Percentiles rank a stretch among this genome's conserved stretches.
These are phyloP conservation scores for Salix viminalis DNA, from an alignment of 345 rosid genomes.

Conservation along the genomic window DNA sequence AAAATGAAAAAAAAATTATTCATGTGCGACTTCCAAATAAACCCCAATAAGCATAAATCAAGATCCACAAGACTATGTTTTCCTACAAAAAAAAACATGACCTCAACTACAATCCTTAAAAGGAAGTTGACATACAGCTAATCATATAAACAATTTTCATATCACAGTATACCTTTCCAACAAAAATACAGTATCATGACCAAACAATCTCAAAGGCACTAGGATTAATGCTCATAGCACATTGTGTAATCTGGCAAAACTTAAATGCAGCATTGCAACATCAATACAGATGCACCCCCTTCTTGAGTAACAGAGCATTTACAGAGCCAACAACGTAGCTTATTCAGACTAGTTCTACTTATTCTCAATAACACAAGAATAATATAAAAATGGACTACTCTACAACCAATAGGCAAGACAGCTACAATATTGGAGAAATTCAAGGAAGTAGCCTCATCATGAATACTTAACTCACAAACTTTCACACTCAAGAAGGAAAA, in stretches of 20 bases:
- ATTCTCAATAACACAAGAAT: background rate
- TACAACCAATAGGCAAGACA: background rate
- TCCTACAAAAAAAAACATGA: background rate
- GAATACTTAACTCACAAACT: background rate
- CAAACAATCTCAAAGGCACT: background rate
- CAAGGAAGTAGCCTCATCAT: background rate
- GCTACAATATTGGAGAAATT: background rate
- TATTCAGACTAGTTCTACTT: background rate
- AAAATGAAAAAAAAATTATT: background rate
- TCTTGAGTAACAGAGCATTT: background rate
- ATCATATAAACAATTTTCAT: background rate
- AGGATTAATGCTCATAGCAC: background rate
- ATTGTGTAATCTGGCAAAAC: background rate
- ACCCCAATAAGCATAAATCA: background rate
- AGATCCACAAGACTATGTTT: background rate
- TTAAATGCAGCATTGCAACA: slow-evolving; percentile 1
- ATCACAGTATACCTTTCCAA: background rate
- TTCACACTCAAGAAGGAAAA: background rate
- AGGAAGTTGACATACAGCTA: background rate
- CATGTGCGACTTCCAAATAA: background rate
- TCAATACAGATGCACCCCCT: background rate
- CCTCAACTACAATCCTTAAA: background rate
- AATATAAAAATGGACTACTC: background rate
- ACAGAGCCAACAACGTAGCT: background rate
- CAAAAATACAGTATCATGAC: background rate